These are phyloP conservation scores for Lasiodiplodia sp. DNA, from an alignment of 2,329 filamentous ascomycete genomes.

Conservation along the genomic window DNA sequence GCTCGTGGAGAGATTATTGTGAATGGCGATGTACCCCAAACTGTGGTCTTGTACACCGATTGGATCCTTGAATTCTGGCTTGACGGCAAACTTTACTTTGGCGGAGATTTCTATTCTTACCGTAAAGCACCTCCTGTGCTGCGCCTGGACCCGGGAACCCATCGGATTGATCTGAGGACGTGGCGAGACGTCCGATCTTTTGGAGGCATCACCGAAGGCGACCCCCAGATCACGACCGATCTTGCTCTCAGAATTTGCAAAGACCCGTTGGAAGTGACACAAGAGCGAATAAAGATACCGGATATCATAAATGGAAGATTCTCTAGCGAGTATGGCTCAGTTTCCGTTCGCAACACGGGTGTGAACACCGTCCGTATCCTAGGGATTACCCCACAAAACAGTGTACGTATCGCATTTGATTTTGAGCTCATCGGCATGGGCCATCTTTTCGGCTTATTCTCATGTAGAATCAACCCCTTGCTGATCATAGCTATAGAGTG, in stretches of 20 bases:
- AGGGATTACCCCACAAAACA: constrained; percentile 36
- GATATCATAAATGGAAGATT: constrained; percentile 60
- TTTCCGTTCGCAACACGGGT: constrained; percentile 58
- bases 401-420: background rate
- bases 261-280: constrained; percentile 41
- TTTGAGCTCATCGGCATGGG: background rate
- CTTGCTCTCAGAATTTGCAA: constrained; percentile 43
- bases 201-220: constrained; percentile 59
- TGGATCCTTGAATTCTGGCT: constrained; percentile 62
- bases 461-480: background rate
- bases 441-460: background rate
- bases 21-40: constrained; percentile 40
- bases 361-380: constrained; percentile 44
- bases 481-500: background rate
- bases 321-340: constrained; percentile 56
- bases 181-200: constrained; percentile 64
- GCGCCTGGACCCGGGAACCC: constrained; percentile 57
- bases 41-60: constrained; percentile 55
- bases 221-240: constrained; percentile 41
- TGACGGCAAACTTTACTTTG: constrained; percentile 60
- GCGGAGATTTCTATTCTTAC: constrained; percentile 64
- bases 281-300: constrained; percentile 53
- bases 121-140: constrained; percentile 59
- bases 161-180: constrained; percentile 61
- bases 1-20: constrained; percentile 58